A percentile compares a stretch with the other conserved stretches of the same genome.
These are phyloP conservation scores for Xylaria scruposa DNA, from an alignment of 495 filamentous ascomycete genomes.

Conservation along the genomic window DNA sequence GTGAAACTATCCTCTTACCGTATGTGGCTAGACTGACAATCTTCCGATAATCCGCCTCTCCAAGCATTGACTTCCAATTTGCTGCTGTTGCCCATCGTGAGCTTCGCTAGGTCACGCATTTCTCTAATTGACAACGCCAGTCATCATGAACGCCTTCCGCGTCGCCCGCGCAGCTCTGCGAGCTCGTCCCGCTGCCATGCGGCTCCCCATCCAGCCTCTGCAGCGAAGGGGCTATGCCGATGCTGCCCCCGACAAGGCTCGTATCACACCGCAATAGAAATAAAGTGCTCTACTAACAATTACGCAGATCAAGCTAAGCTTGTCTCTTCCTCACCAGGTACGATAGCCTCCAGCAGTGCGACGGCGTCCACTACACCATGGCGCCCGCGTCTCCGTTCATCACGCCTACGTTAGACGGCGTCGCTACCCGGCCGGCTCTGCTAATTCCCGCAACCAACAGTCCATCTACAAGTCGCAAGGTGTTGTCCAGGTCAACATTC, in stretches of 20 bases:
- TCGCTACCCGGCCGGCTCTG: slow-evolving; percentile 27
- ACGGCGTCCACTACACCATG: background rate
- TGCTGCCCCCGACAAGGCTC: slow-evolving; percentile 78
- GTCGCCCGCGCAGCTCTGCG: slow-evolving; percentile 86
- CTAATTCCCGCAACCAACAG: slow-evolving; percentile 60
- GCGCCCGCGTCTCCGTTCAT: slow-evolving; percentile 22
- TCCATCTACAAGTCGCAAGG: slow-evolving; percentile 67
- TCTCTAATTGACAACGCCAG: slow-evolving; percentile 58
- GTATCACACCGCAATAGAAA: slow-evolving; percentile 34
- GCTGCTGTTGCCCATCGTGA: slow-evolving; percentile 43
- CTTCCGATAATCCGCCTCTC: slow-evolving; percentile 49
- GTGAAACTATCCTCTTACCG: slow-evolving; percentile 20
- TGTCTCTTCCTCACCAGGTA: slow-evolving; percentile 98
- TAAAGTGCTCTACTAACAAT: slow-evolving; percentile 27
- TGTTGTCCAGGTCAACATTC: slow-evolving; percentile 95
- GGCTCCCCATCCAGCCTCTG: slow-evolving; percentile 72
- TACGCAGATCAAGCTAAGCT: slow-evolving; percentile 88
- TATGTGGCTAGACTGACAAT: slow-evolving; percentile 33
- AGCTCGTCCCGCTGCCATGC: slow-evolving; percentile 72
- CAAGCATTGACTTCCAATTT: slow-evolving; percentile 51
- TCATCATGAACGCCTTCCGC: slow-evolving; percentile 89
- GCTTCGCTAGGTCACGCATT: slow-evolving; percentile 40
- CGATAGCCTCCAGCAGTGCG: slow-evolving; percentile 36
- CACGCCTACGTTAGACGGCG: slow-evolving; percentile 22
- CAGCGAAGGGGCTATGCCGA: slow-evolving; percentile 93